Evolutionary conservation across 495 filamentous ascomycete genomes (phyloP), one percentile per base, ranked within the genome.

Genomic region (Bryoglossum gracile): DNA sequence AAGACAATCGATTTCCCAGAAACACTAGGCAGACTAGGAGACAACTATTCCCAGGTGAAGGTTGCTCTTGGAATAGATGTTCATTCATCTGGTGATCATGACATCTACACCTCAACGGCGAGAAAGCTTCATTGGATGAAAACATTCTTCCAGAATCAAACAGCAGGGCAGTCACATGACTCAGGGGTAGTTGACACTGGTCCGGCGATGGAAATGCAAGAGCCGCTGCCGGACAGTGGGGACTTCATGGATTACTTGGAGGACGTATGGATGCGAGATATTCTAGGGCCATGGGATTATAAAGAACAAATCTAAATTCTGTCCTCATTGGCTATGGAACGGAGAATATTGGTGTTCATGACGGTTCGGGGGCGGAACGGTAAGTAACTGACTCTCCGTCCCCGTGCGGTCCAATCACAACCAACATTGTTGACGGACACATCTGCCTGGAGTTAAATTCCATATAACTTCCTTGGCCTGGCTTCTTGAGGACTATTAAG

Each of bases 1-100:
- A 61, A 65, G 38, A 64, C 50, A 17, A 57, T 69, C 1, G 35
- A 64, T 46, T 51, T 71, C 0, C 43, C 59, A 25, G 44, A 45
- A 6, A 52, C 58, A 8, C 46, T 71, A n/a, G 63, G 67, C 13
- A 9, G 11, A 10, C 62, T 68, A 41, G 43, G 53, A 0, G 35
- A 64, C 16, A 60, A 48, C 17, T 48, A 63, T 10, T 53, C 65
- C 4, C 19, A 58, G 24, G 43, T 40, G 4, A 59, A 41, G 24
- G 8, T n/a, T 8, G 26, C n/a, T 3, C 24, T 45, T 19, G 22
- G 21, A 14, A 26, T 52, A 4, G 41, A 45, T 23, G 4, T 23
- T 14, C 14, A 46, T 42, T 39, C 41, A 10, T 8, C 32, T 17
- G 17, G 4, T 13, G 4, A 11, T 28, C 21, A 19, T 1, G 41